Evolutionary conservation across 495 filamentous ascomycete species (phyloP).

Genomic region (Penicillium turbatum): DNA sequence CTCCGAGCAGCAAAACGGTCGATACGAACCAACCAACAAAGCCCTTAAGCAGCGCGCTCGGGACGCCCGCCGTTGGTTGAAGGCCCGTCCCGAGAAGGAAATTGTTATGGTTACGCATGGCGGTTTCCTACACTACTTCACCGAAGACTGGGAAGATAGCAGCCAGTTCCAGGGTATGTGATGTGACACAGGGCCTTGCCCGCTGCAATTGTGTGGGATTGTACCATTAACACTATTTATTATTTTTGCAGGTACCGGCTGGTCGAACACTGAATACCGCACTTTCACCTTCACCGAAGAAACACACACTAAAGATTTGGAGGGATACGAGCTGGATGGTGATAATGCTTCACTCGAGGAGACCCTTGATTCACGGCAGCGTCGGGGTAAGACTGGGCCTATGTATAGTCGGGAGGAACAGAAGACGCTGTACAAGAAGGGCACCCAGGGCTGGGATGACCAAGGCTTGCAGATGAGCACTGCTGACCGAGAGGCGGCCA

Average conservation of each 20-base stretch:
- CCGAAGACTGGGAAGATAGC: conserved; percentile 72
- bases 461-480: conserved; percentile 42
- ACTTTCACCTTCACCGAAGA: conserved; percentile 63
- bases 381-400: conserved; percentile 47
- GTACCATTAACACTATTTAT: background rate
- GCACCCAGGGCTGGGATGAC: conserved; percentile 42
- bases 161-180: conserved; percentile 50
- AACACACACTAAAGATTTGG: conserved; percentile 34
- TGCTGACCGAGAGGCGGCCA: conserved; percentile 37
- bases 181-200: background rate
- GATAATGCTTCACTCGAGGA: conserved; percentile 60
- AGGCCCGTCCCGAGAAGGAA: conserved; percentile 49
- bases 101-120: conserved; percentile 76
- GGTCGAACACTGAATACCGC: conserved; percentile 79
- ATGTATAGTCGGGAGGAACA: conserved; percentile 37
- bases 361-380: conserved; percentile 55
- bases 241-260: conserved; percentile 60
- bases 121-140: conserved; percentile 71
- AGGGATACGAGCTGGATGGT: conserved; percentile 38
- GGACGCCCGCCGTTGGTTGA: conserved; percentile 64
- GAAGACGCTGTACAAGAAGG: conserved; percentile 36
- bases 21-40: conserved; percentile 54
- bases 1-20: conserved; percentile 26
- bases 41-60: conserved; percentile 61
- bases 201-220: background rate